phyloP scores from a whole-genome alignment of 2,329 filamentous ascomycete species.

The Arthrobotrys megalospora region DNA sequence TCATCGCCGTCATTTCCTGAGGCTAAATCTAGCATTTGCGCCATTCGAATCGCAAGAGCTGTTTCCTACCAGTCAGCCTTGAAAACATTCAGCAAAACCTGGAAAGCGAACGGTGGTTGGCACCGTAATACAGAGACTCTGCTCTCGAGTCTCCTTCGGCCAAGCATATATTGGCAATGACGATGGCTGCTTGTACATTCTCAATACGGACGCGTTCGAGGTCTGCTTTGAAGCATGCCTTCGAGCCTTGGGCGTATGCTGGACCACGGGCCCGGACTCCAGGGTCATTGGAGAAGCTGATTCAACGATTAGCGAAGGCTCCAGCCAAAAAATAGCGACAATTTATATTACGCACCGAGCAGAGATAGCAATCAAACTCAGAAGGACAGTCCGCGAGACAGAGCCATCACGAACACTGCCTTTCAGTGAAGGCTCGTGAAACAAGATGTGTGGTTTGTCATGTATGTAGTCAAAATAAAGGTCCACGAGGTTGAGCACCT shows the following conservation, averaged over 20 bases:
- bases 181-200: slow-evolving; percentile 66
- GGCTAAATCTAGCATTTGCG: slow-evolving; percentile 65
- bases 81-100: neutral
- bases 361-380: slow-evolving; percentile 63
- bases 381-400: slow-evolving; percentile 60
- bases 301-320: neutral
- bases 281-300: slow-evolving; percentile 62
- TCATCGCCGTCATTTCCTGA: slow-evolving; percentile 62
- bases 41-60: slow-evolving; percentile 67
- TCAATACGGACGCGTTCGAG: slow-evolving; percentile 66
- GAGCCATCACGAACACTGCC: slow-evolving; percentile 56
- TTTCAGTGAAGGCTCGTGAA: slow-evolving; percentile 64
- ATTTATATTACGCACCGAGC: slow-evolving; percentile 60
- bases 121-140: slow-evolving; percentile 67
- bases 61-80: slow-evolving; percentile 7
- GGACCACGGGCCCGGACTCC: slow-evolving; percentile 56
- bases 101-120: neutral
- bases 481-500: slow-evolving; percentile 59
- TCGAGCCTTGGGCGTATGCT: slow-evolving; percentile 61
- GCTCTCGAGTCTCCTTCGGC: slow-evolving; percentile 65
- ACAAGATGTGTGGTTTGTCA: slow-evolving; percentile 64
- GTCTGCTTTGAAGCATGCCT: slow-evolving; percentile 64
- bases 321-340: neutral
- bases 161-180: slow-evolving; percentile 66
- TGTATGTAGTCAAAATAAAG: slow-evolving; percentile 64